These are phyloP conservation scores for Ziziphus jujuba DNA, from an alignment of 306 rosid species.

Conservation along the genomic window DNA sequence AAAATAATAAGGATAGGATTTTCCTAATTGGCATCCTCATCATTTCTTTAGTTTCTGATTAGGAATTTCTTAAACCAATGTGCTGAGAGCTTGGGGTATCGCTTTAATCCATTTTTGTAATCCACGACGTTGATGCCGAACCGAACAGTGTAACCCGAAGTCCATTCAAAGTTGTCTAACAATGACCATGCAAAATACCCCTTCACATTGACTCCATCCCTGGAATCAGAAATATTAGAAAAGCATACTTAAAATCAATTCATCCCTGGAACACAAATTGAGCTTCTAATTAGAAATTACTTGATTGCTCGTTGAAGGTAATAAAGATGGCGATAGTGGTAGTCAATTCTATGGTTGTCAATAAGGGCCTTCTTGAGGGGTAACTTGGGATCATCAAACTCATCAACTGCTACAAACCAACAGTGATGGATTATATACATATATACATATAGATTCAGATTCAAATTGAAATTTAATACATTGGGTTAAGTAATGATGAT, in stretches of 20 bases:
- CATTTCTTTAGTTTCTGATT: neutral
- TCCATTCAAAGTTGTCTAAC: constrained; percentile 65
- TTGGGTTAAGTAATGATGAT: neutral
- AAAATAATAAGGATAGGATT: too few species aligned
- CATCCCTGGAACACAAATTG: too few species aligned
- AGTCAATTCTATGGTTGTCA: constrained; percentile 51
- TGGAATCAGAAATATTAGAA: neutral
- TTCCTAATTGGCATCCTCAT: too few species aligned
- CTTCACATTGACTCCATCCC: constrained; percentile 53
- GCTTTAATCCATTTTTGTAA: constrained; percentile 34
- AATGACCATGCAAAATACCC: constrained; percentile 69
- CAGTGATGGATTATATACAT: neutral
- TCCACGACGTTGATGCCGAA: constrained; percentile 58
- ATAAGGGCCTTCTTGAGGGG: constrained; percentile 37
- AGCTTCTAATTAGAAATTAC: constrained; percentile 24
- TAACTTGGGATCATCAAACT: constrained; percentile 35
- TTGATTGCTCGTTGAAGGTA: constrained; percentile 45
- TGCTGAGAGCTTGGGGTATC: constrained; percentile 50
- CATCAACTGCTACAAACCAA: constrained; percentile 44
- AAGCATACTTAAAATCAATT: neutral
- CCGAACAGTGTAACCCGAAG: constrained; percentile 32
- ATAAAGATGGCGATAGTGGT: constrained; percentile 43
- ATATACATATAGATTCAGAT: too few species aligned
- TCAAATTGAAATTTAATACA: neutral
- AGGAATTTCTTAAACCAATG: constrained; percentile 53